Evolutionary conservation across 225 moss, liverwort and hornwort species (phyloP).

Genomic region (Sphagnum tenellum): DNA sequence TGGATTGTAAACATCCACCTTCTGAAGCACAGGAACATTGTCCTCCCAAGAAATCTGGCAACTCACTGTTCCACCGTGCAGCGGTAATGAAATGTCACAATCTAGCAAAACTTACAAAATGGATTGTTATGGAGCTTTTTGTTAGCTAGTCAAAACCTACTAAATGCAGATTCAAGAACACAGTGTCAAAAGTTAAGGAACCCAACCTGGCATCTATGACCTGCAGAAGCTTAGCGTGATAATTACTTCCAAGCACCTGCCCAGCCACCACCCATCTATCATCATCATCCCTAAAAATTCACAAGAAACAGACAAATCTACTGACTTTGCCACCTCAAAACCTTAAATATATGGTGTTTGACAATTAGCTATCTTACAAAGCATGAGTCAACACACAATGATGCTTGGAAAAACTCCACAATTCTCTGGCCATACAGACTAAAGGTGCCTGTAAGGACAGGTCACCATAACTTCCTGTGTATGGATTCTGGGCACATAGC

Average conservation of each 20-base stretch:
- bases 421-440: no score
- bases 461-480: no score
- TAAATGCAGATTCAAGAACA: background rate
- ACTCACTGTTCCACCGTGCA: slow-evolving; percentile 37
- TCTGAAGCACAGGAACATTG: slow-evolving; percentile 33
- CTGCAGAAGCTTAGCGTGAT: slow-evolving; percentile 50
- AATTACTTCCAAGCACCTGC: slow-evolving; percentile 55
- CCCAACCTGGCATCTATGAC: slow-evolving; percentile 48
- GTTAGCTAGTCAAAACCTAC: no score
- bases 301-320: background rate
- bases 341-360: no score
- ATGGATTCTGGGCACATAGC: no score
- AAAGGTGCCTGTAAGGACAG: no score
- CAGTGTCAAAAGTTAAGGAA: background rate
- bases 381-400: no score
- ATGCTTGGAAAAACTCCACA: no score
- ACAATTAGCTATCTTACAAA: no score
- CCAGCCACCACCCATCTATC: slow-evolving; percentile 1
- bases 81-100: background rate
- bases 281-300: background rate
- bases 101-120: no score
- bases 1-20: slow-evolving; percentile 51
- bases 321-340: no score
- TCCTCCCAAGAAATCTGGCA: slow-evolving; percentile 67
- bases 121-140: no score